phyloP scores from a whole-genome alignment of 176 grass and related monocot genomes.

The Aechmea fasciata region DNA sequence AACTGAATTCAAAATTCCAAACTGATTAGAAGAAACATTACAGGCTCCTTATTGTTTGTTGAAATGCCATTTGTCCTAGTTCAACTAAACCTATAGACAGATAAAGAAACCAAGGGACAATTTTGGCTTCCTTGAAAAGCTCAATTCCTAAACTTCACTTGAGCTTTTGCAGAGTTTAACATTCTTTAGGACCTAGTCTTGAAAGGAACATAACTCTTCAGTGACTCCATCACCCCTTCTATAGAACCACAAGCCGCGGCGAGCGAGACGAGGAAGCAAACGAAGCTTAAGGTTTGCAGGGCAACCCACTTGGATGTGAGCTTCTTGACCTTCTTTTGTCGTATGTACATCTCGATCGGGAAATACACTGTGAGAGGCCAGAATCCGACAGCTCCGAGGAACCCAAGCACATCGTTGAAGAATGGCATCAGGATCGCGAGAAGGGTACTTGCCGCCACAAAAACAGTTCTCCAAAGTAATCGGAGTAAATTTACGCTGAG shows the following conservation, averaged over 20 bases:
- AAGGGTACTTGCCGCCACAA: slow-evolving; percentile 47
- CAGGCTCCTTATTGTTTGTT: no score
- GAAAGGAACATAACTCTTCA: slow-evolving; percentile 53
- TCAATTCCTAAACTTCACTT: background rate
- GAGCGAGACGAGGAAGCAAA: slow-evolving; percentile 76
- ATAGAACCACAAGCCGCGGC: slow-evolving; percentile 48
- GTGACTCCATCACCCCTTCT: slow-evolving; percentile 51
- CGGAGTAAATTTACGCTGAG: slow-evolving; percentile 46
- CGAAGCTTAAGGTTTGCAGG: slow-evolving; percentile 58
- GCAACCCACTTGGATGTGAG: slow-evolving; percentile 39
- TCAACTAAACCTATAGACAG: no score
- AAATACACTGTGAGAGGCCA: slow-evolving; percentile 92
- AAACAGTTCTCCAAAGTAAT: slow-evolving; percentile 52
- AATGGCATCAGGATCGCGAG: slow-evolving; percentile 64
- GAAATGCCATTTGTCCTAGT: background rate
- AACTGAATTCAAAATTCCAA: no score
- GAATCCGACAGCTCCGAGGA: slow-evolving; percentile 72
- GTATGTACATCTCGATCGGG: slow-evolving; percentile 80
- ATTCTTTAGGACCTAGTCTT: slow-evolving; percentile 32
- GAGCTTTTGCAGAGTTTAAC: background rate
- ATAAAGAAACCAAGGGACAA: background rate
- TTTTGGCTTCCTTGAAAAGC: background rate
- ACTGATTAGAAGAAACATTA: no score
- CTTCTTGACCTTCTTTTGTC: slow-evolving; percentile 20
- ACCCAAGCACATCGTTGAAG: slow-evolving; percentile 77